Conservation (phyloP, 129 eudicot species). For the Erigeron canadensis region DNA sequence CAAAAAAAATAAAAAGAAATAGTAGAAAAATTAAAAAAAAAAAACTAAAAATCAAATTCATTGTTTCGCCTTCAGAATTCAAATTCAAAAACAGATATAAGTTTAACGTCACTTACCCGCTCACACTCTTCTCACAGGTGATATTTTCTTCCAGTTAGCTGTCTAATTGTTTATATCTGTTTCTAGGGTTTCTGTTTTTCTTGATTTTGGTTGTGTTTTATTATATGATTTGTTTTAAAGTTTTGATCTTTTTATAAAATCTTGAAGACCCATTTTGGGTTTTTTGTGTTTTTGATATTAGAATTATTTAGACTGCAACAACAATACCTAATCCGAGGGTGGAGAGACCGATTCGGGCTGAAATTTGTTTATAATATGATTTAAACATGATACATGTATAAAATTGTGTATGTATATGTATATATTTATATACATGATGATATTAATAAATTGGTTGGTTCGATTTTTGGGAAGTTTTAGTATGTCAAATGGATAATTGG, state of each 20-base stretch:
- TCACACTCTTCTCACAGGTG: constrained; percentile 22
- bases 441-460: neutral
- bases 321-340: no score
- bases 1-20: no score
- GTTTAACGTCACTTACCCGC: constrained; percentile 19
- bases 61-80: constrained; percentile 4
- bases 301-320: no score
- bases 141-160: neutral
- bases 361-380: neutral
- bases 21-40: no score
- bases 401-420: neutral
- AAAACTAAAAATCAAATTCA: neutral
- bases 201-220: constrained; percentile 1
- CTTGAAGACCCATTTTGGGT: neutral
- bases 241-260: constrained; percentile 4
- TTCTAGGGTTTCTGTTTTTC: constrained; percentile 30
- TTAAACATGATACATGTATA: no score
- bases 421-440: no score
- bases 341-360: no score
- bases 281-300: no score
- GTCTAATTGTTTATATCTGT: neutral
- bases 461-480: neutral
- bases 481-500: neutral
- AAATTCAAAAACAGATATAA: constrained; percentile 4
- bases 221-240: neutral